Evolutionary conservation across 1,139 yeast genomes (phyloP).

Genomic region (Meyerozyma carpophila): DNA sequence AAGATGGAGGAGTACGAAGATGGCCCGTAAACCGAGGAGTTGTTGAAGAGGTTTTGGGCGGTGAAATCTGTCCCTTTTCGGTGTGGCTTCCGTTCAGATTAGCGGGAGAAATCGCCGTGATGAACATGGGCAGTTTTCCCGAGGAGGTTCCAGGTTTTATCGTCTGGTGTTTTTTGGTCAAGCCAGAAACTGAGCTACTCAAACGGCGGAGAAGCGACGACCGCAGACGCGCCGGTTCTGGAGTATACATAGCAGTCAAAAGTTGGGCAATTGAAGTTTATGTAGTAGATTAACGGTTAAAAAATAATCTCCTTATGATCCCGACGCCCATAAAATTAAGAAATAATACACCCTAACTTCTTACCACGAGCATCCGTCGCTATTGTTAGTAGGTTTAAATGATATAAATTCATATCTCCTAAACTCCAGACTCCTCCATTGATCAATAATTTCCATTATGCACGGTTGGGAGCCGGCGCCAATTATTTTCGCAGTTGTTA

Average conservation of each 20-base stretch:
- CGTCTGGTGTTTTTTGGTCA: neutral
- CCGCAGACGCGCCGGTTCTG: neutral
- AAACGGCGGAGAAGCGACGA: neutral
- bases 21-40: neutral
- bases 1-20: constrained; percentile 1
- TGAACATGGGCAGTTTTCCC: neutral
- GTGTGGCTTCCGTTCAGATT: neutral
- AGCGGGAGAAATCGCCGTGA: neutral
- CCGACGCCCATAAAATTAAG: neutral
- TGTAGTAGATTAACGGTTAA: neutral
- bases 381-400: neutral
- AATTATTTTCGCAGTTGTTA: neutral
- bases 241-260: neutral
- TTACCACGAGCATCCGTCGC: neutral
- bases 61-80: constrained; percentile 2
- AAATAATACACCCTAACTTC: neutral
- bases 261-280: neutral
- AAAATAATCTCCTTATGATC: neutral
- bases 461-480: neutral
- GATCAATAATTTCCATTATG: neutral
- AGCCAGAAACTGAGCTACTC: neutral
- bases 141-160: neutral
- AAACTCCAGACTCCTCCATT: neutral
- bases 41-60: constrained; percentile 1
- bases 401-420: neutral